Evolutionary conservation across 2,329 filamentous ascomycete genomes (phyloP).

Genomic region (Triangularia verruculosa): DNA sequence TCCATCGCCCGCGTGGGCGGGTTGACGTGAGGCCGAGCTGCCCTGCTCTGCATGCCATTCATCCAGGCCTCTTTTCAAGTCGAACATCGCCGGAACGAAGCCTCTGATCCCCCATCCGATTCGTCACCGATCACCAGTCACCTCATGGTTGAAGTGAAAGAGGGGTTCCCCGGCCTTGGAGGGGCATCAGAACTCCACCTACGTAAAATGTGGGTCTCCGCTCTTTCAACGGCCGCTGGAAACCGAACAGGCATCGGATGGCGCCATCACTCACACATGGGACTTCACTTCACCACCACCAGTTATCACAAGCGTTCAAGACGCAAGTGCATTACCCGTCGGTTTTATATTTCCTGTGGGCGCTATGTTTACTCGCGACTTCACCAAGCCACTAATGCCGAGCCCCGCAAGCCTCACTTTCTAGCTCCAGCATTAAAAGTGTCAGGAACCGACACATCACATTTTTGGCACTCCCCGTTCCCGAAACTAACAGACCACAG

Average conservation of each 20-base stretch:
- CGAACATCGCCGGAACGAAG: background rate
- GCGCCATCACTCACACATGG: slow-evolving; percentile 2
- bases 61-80: background rate
- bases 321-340: background rate
- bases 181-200: background rate
- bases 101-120: background rate
- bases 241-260: slow-evolving; percentile 9
- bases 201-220: background rate
- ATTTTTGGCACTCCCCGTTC: background rate
- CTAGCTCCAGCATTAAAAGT: background rate
- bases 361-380: background rate
- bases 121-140: background rate
- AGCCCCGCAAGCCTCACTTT: background rate
- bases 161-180: background rate
- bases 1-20: background rate
- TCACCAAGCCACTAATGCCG: background rate
- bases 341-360: background rate
- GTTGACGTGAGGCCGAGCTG: background rate
- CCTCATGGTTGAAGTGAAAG: background rate
- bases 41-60: background rate
- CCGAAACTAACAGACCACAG: background rate
- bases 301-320: background rate
- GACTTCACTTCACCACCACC: background rate
- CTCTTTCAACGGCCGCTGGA: slow-evolving; percentile 1
- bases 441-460: background rate